phyloP scores from a whole-genome alignment of 1,284 basidiomycete species.

The Cryptococcus sp. region DNA sequence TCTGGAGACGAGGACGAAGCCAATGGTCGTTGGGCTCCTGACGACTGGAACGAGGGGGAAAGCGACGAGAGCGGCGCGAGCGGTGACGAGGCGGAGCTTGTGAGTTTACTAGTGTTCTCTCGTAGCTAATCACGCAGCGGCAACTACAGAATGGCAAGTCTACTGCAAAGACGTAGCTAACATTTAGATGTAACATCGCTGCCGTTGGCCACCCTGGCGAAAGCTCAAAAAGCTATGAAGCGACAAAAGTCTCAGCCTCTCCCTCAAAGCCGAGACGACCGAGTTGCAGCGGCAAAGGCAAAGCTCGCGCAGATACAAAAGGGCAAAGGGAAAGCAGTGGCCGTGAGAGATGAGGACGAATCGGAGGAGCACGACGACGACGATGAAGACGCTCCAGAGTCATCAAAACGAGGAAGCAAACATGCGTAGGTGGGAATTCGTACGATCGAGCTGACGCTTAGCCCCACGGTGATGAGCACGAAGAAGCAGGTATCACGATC shows the following conservation, averaged over 20 bases:
- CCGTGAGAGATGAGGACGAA: slow-evolving; percentile 17
- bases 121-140: slow-evolving; percentile 8
- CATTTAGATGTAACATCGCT: slow-evolving; percentile 24
- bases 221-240: slow-evolving; percentile 30
- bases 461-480: slow-evolving; percentile 79
- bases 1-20: slow-evolving; percentile 54
- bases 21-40: slow-evolving; percentile 44
- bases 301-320: slow-evolving; percentile 44
- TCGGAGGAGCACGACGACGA: slow-evolving; percentile 19
- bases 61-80: slow-evolving; percentile 19
- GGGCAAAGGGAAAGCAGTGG: slow-evolving; percentile 41
- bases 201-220: slow-evolving; percentile 33
- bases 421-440: slow-evolving; percentile 71
- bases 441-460: slow-evolving; percentile 41
- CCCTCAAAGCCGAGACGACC: slow-evolving; percentile 15
- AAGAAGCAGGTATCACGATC: slow-evolving; percentile 81
- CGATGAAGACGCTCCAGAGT: slow-evolving; percentile 17
- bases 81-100: slow-evolving; percentile 34
- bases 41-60: slow-evolving; percentile 43
- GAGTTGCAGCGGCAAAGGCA: slow-evolving; percentile 37
- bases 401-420: slow-evolving; percentile 64
- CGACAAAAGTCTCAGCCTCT: slow-evolving; percentile 11
- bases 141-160: slow-evolving; percentile 25
- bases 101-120: slow-evolving; percentile 38
- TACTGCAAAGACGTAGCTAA: background rate